Conservation (phyloP, 1,139 yeast genomes). For the Nakaseomyces glabratus region DNA sequence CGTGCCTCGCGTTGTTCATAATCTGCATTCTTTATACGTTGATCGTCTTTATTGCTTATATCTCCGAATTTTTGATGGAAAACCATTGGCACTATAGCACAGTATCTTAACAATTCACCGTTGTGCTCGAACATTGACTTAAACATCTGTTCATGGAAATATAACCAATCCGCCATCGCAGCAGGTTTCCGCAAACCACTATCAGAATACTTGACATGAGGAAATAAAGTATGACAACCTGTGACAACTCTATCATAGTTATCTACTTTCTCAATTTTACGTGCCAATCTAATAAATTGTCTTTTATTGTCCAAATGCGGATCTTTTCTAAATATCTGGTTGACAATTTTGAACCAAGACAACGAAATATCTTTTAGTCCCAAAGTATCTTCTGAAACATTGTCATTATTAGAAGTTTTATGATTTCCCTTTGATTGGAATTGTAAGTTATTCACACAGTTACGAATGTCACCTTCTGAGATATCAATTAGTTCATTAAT, state of each 20-base stretch:
- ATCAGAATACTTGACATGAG: slow-evolving; percentile 50
- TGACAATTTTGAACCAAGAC: slow-evolving; percentile 52
- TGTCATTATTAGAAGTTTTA: background rate
- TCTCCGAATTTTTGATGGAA: slow-evolving; percentile 62
- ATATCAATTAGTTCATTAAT: slow-evolving; percentile 53
- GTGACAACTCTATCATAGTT: slow-evolving; percentile 54
- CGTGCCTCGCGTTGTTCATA: slow-evolving; percentile 22
- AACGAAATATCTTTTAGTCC: slow-evolving; percentile 43
- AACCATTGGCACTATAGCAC: slow-evolving; percentile 51
- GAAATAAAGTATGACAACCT: slow-evolving; percentile 67
- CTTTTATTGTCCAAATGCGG: slow-evolving; percentile 38
- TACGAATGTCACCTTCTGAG: slow-evolving; percentile 78
- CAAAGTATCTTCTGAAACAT: background rate
- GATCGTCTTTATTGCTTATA: slow-evolving; percentile 34
- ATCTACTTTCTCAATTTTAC: slow-evolving; percentile 40
- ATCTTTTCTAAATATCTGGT: slow-evolving; percentile 45
- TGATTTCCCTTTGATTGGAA: slow-evolving; percentile 33
- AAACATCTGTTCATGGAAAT: slow-evolving; percentile 50
- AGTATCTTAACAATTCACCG: slow-evolving; percentile 48
- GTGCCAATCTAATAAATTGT: slow-evolving; percentile 41
- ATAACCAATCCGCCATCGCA: slow-evolving; percentile 67
- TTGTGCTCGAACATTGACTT: slow-evolving; percentile 38
- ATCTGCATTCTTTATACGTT: slow-evolving; percentile 18
- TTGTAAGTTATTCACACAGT: slow-evolving; percentile 77
- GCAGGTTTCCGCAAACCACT: slow-evolving; percentile 57